These are phyloP conservation scores for Crithidia brevicula DNA, from an alignment of 208 protist genomes.

Conservation along the genomic window DNA sequence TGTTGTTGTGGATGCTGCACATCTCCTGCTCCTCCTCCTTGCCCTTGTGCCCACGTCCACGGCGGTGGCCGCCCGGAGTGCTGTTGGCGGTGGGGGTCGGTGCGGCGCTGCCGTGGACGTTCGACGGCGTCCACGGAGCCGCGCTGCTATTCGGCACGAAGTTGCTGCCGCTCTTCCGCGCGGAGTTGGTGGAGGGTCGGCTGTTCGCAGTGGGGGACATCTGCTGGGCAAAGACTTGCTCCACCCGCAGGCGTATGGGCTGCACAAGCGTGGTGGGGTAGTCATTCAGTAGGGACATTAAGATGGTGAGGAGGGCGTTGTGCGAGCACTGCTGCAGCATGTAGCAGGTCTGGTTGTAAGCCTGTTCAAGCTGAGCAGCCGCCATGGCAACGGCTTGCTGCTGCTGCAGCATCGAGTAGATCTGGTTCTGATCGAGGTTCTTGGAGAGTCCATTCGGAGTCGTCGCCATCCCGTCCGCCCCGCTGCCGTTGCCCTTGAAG, in stretches of 20 bases:
- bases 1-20: conserved; percentile 81
- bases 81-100: conserved; percentile 36
- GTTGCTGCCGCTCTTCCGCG: conserved; percentile 21
- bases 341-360: conserved; percentile 55
- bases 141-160: conserved; percentile 43
- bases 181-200: conserved; percentile 9
- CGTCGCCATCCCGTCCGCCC: not conserved
- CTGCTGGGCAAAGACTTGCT: conserved; percentile 48
- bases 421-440: conserved; percentile 43
- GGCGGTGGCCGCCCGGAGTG: conserved; percentile 35
- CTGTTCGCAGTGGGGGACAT: conserved; percentile 32
- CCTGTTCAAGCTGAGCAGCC: conserved; percentile 63
- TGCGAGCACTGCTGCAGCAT: conserved; percentile 68
- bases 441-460: conserved; percentile 21
- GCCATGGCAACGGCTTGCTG: conserved; percentile 50
- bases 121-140: conserved; percentile 46
- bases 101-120: conserved; percentile 20
- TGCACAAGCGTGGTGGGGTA: conserved; percentile 51
- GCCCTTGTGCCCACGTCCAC: conserved; percentile 56
- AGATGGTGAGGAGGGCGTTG: conserved; percentile 55
- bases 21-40: conserved; percentile 83
- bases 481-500: conserved; percentile 4
- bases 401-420: conserved; percentile 47
- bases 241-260: conserved; percentile 59
- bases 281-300: conserved; percentile 79